These are phyloP conservation scores for Quercus tomentella DNA, from an alignment of 331 rosid species.

Conservation along the genomic window DNA sequence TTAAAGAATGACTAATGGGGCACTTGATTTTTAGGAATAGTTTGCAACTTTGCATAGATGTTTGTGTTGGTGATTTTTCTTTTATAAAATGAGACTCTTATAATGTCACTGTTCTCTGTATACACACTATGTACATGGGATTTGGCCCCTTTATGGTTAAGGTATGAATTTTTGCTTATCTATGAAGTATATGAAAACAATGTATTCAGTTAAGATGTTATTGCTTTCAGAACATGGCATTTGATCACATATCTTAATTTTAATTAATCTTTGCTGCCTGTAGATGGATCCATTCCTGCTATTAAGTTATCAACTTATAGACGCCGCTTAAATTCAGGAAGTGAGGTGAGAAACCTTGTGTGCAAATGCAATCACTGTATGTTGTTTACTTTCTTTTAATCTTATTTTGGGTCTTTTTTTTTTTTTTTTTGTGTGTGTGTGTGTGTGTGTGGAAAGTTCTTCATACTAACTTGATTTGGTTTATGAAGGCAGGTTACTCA, in stretches of 20 bases:
- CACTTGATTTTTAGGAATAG: neutral
- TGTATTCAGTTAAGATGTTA: conserved; percentile 5
- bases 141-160: neutral
- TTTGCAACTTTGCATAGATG: neutral
- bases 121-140: no score
- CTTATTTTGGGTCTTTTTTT: neutral
- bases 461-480: conserved; percentile 7
- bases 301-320: conserved; percentile 70
- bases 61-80: no score
- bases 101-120: no score
- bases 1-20: neutral
- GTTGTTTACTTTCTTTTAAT: neutral
- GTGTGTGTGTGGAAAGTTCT: neutral
- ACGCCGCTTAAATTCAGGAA: conserved; percentile 59
- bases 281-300: conserved; percentile 85
- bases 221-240: conserved; percentile 7
- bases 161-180: neutral
- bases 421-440: no score
- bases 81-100: neutral
- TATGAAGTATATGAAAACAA: neutral
- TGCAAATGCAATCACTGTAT: neutral
- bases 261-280: conserved; percentile 18
- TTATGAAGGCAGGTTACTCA: conserved; percentile 41
- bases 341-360: conserved; percentile 44
- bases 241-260: neutral